These are phyloP conservation scores for Megacollybia platyphylla DNA, from an alignment of 1,284 basidiomycete genomes.

Conservation along the genomic window DNA sequence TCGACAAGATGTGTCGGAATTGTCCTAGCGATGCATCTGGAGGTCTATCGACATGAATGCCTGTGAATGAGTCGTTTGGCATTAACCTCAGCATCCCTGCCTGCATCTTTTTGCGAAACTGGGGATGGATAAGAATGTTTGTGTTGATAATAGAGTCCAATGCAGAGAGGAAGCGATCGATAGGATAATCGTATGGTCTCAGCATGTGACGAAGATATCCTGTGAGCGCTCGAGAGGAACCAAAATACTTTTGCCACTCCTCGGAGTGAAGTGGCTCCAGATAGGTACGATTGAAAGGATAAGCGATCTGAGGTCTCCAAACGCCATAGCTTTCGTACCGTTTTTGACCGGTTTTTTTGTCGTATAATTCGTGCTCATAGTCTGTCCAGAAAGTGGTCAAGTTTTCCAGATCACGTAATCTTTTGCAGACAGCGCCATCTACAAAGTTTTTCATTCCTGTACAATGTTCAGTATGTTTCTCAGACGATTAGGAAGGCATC, in stretches of 20 bases:
- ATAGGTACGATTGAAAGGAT: slow-evolving; percentile 1
- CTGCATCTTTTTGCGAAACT: background rate
- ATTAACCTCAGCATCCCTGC: background rate
- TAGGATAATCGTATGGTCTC: slow-evolving; percentile 1
- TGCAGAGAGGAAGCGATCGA: background rate
- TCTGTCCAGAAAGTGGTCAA: background rate
- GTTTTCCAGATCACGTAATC: background rate
- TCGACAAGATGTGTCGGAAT: background rate
- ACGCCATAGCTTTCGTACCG: background rate
- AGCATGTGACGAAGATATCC: background rate
- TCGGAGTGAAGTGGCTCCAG: background rate
- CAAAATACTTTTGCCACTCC: background rate
- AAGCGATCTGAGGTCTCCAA: background rate
- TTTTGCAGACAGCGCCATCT: background rate
- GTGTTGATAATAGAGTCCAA: background rate
- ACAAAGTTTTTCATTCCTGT: background rate
- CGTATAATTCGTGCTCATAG: background rate
- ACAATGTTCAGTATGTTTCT: background rate
- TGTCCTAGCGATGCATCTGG: background rate
- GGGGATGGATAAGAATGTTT: background rate
- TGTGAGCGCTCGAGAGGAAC: background rate
- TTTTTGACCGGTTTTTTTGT: background rate
- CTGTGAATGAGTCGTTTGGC: background rate
- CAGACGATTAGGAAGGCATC: background rate
- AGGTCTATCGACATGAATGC: background rate